Percentiles rank a stretch among this genome's conserved stretches.
Evolutionary conservation across 805 yeast genomes (phyloP).

Genomic region (Yamadazyma takamatsuzukensis): DNA sequence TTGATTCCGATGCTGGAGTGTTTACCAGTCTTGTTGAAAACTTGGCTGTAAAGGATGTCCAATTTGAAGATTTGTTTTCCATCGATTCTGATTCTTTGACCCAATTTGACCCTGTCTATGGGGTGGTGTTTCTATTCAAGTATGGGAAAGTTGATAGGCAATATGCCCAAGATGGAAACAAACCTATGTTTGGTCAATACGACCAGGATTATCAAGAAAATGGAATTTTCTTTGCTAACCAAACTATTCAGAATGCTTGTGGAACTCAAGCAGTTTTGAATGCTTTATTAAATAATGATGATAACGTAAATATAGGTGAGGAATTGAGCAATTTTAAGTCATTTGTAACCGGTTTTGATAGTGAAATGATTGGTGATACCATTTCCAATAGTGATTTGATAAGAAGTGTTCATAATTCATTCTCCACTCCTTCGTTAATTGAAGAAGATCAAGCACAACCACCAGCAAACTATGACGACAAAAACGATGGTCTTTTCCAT

Average conservation of each 20-base stretch:
- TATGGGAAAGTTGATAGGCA: constrained; percentile 43
- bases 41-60: constrained; percentile 49
- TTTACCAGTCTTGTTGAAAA: constrained; percentile 60
- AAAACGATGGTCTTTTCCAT: constrained; percentile 55
- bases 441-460: constrained; percentile 35
- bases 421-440: constrained; percentile 51
- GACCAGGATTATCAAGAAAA: constrained; percentile 29
- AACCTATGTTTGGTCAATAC: constrained; percentile 44
- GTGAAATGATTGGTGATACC: constrained; percentile 58
- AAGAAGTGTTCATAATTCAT: constrained; percentile 57
- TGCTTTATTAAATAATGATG: constrained; percentile 38
- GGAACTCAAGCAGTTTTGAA: constrained; percentile 71
- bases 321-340: constrained; percentile 45
- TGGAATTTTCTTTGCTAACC: constrained; percentile 57
- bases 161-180: constrained; percentile 22
- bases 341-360: constrained; percentile 52
- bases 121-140: constrained; percentile 61
- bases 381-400: constrained; percentile 56
- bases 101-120: constrained; percentile 44
- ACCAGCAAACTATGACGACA: constrained; percentile 23
- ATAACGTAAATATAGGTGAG: constrained; percentile 41
- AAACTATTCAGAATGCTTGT: constrained; percentile 65
- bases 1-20: constrained; percentile 65
- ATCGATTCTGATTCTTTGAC: constrained; percentile 43
- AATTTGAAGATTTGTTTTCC: constrained; percentile 55